Conservation (phyloP, 345 rosid species). For the Boechera divaricarpa region DNA sequence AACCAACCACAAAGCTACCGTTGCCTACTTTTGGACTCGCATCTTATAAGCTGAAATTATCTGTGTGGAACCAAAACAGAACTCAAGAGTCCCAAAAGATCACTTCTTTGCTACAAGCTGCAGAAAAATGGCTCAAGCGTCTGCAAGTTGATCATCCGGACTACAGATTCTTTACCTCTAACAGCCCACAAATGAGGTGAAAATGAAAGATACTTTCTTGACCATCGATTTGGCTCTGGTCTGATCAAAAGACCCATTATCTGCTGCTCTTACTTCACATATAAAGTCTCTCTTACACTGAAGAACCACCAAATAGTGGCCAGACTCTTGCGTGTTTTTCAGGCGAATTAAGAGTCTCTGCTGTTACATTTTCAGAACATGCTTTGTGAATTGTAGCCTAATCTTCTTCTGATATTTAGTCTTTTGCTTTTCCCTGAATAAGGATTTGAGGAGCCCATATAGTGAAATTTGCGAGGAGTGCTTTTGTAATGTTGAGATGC, state of each 20-base stretch:
- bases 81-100: constrained; percentile 58
- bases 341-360: constrained; percentile 38
- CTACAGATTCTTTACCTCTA: constrained; percentile 68
- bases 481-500: constrained; percentile 34
- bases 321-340: constrained; percentile 45
- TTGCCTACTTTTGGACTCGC: constrained; percentile 84
- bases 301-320: constrained; percentile 26
- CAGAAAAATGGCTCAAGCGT: constrained; percentile 76
- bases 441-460: constrained; percentile 33
- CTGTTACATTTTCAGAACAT: constrained; percentile 34
- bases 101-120: constrained; percentile 59
- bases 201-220: constrained; percentile 15
- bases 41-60: constrained; percentile 71
- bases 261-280: constrained; percentile 26
- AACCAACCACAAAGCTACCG: constrained; percentile 53
- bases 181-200: constrained; percentile 54
- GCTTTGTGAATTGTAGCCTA: constrained; percentile 42
- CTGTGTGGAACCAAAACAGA: constrained; percentile 75
- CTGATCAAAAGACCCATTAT: constrained; percentile 27
- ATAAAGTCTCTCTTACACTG: constrained; percentile 44
- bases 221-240: constrained; percentile 28
- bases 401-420: constrained; percentile 25
- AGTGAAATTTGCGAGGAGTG: constrained; percentile 35
- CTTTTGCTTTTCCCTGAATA: constrained; percentile 27
- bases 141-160: constrained; percentile 82